These are phyloP conservation scores for Turnera subulata DNA, from an alignment of 345 rosid genomes.

Conservation along the genomic window DNA sequence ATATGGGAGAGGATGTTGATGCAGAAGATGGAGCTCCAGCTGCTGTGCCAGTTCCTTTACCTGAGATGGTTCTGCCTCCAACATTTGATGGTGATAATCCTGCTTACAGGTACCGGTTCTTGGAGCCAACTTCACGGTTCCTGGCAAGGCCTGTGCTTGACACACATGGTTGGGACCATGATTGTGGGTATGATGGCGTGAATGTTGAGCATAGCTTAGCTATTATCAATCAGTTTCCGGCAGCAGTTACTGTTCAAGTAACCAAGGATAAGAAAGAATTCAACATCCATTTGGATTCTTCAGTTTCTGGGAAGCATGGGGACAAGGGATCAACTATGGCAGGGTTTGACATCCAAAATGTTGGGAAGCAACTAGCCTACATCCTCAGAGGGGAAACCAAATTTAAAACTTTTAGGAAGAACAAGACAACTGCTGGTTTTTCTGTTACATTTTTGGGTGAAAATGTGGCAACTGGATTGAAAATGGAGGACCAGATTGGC, in stretches of 20 bases:
- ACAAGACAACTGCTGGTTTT: conserved; percentile 68
- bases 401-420: conserved; percentile 64
- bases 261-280: conserved; percentile 98
- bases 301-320: conserved; percentile 73
- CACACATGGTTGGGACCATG: conserved; percentile 98
- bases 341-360: conserved; percentile 94
- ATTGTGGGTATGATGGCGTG: conserved; percentile 93
- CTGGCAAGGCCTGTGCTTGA: conserved; percentile 87
- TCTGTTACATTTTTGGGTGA: conserved; percentile 85
- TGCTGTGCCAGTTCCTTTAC: conserved; percentile 82
- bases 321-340: conserved; percentile 85
- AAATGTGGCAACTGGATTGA: conserved; percentile 76
- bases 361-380: conserved; percentile 91
- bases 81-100: conserved; percentile 84
- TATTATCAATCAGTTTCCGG: conserved; percentile 60
- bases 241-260: conserved; percentile 67
- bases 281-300: conserved; percentile 87
- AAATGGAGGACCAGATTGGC: conserved; percentile 79
- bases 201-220: conserved; percentile 73
- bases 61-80: conserved; percentile 88
- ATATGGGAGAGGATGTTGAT: conserved; percentile 64
- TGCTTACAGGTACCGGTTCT: conserved; percentile 79
- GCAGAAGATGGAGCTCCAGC: conserved; percentile 71
- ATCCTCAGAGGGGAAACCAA: conserved; percentile 79
- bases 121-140: conserved; percentile 84